Evolutionary conservation across 2,329 filamentous ascomycete species (phyloP), one percentile per base, ranked within the genome.

Genomic region (Arthrobotrys megalospora): DNA sequence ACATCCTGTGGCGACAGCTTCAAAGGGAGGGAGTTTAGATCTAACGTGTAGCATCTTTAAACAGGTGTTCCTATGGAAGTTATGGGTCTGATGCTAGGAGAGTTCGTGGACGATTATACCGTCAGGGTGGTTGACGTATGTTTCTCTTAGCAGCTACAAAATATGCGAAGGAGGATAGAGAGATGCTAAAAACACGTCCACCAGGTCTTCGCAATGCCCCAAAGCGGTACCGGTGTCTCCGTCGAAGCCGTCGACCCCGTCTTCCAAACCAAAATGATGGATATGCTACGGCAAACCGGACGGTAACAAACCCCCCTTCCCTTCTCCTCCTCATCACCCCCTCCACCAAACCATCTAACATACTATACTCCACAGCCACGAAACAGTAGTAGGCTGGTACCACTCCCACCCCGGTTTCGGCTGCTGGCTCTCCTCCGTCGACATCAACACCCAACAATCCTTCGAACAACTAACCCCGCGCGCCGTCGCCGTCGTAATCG

Each of bases 201-300:
- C 24, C 41, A 81, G 80, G 80, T 99, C 32, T 99, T 99, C 85
- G 96, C 96, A 78, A 99, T 99, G 96, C 96, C 96, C 19, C 96
- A 99, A 85, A 97, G 94, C 82, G 96, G 96, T 86, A 99, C 96
- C 0, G 96, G 96, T 82, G 96, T 99, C 82, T 97, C 93, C 85
- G 96, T 99, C 83, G 96, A 99, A 86, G 96, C 96, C 64, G 96
- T 99, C 80, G 96, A 99, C 84, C 94, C 94, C 8, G 96, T 99
- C 38, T 99, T 99, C 85, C 96, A 99, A 87, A 97, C 94, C 83
- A 99, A 97, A 89, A 99, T 99, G 96, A 99, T 99, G 96, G 96
- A 99, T 85, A 98, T 99, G 96, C 88, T 99, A 84, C 89, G 93
- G 83, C 96, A 99, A 88, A 99, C 96, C 75, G 96, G 96, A 86